A percentile compares a stretch with the other conserved stretches of the same genome.
Conservation (phyloP, 768 basidiomycete genomes). For the Collybia nuda region DNA sequence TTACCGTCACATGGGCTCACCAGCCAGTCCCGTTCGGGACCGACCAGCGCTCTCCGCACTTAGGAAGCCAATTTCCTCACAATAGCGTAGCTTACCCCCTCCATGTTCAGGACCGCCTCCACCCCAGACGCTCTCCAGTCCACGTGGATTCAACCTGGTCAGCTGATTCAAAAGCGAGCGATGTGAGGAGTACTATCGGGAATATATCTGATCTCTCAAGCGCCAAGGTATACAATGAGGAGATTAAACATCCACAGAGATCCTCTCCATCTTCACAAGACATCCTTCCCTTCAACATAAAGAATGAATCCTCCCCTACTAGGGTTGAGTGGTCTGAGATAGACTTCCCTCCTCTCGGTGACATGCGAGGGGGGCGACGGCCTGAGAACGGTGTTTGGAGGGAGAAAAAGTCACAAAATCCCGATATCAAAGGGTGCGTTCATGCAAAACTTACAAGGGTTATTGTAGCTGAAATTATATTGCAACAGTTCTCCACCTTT, state of each 20-base stretch:
- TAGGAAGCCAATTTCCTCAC: constrained; percentile 10
- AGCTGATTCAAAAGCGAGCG: too few species aligned
- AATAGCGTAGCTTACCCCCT: constrained; percentile 25
- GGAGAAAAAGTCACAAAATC: constrained; percentile 7
- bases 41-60: constrained; percentile 15
- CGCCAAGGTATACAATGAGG: too few species aligned
- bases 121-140: constrained; percentile 9
- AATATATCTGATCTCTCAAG: not conserved
- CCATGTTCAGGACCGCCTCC: constrained; percentile 23
- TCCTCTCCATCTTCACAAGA: too few species aligned
- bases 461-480: not conserved
- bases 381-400: constrained; percentile 25
- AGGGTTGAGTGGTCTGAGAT: constrained; percentile 30
- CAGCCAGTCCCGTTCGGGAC: constrained; percentile 34
- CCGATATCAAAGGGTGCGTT: too few species aligned
- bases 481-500: constrained; percentile 12
- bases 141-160: constrained; percentile 6
- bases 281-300: not conserved
- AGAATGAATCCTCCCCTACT: not conserved
- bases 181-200: not conserved
- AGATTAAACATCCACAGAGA: too few species aligned
- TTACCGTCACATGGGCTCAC: constrained; percentile 82
- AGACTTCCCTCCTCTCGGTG: constrained; percentile 35
- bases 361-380: constrained; percentile 21
- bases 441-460: too few species aligned